Base-by-base conservation (phyloP, 768 basidiomycete genomes). In the Cyclocybe aegerita region DNA sequence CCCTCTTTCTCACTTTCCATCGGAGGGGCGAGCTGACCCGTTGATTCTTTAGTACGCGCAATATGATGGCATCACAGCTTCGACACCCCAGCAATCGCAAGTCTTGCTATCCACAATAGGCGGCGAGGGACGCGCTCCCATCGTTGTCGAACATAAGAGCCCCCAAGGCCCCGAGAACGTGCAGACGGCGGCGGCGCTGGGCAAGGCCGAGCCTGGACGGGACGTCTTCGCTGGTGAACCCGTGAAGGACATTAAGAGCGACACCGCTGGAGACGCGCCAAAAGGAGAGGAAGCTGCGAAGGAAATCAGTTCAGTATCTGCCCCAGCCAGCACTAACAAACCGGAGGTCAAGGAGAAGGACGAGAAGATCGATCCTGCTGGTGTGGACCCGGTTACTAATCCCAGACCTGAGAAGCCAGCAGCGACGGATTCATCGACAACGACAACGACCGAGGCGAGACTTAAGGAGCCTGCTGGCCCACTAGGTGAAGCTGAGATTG, bases 131-230 rank as follows among this genome's bases (percentile, higher is more conserved):
- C 79, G 79, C 7, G 77, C 74, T 0, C 69, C 81, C 0, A 71
- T 85, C 17, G 77, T 82, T 4, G 78, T 84, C 4, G 70, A 80
- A 9, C 74, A 79, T n/a, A 56, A 71, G 6, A 67, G 55, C 10
- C 52, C 38, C 14, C 40, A 55, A 34, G 45, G 50, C 23, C 51
- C 59, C 46, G 55, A 41, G 33, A 55, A 70, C 37, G 53, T 65
- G 38, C 58, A 65, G 48, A 70, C 81, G 10, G 64, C 70, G 0
- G 54, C 75, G 2, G 70, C 75, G 9, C 67, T 74, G 15, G 80
- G 78, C 9, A 78, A 80, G 48, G 70, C 86, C 0, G 89, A 89
- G 57, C 90, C 91, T 0, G 90, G 91, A 0, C 75, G 69, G 11
- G 84, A 93, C 61, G 75, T 91, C 50, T 93, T 93, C 59, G 86